Conservation (phyloP, 1,139 yeast genomes). For the Candida sp. region DNA sequence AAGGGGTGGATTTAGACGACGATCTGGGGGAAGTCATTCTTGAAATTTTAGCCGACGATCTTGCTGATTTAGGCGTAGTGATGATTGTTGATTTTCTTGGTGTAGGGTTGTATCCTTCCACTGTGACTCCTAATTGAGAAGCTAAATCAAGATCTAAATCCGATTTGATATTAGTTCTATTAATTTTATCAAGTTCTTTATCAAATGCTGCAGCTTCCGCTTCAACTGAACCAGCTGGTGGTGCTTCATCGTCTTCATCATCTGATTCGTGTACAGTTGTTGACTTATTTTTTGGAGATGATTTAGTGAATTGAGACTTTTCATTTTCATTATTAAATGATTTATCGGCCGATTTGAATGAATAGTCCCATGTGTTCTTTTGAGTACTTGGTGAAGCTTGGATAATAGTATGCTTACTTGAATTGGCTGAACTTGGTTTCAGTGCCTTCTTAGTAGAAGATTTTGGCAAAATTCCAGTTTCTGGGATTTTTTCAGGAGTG, state of each 20-base stretch:
- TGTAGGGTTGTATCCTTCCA: slow-evolving; percentile 15
- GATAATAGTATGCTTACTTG: neutral
- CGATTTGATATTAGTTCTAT: slow-evolving; percentile 5
- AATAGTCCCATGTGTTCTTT: neutral
- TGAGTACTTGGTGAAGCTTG: slow-evolving; percentile 4
- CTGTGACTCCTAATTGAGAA: slow-evolving; percentile 24
- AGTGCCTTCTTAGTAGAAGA: slow-evolving; percentile 1
- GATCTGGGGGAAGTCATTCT: neutral
- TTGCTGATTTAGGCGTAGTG: slow-evolving; percentile 5
- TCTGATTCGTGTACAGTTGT: slow-evolving; percentile 18
- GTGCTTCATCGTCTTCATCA: slow-evolving; percentile 7
- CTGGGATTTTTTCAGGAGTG: neutral
- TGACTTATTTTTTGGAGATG: slow-evolving; percentile 4
- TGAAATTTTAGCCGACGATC: neutral
- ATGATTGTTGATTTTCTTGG: neutral
- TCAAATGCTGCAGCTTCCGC: slow-evolving; percentile 25
- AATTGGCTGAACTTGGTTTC: slow-evolving; percentile 2
- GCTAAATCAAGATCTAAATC: slow-evolving; percentile 15
- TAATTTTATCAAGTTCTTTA: slow-evolving; percentile 14
- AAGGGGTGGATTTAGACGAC: neutral
- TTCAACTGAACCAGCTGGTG: slow-evolving; percentile 12
- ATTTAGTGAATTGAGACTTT: slow-evolving; percentile 5
- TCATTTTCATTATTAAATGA: neutral
- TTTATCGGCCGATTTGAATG: slow-evolving; percentile 4
- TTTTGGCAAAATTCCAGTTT: neutral